Conservation (phyloP, 2,329 filamentous ascomycete genomes). For the Magnaporthales sp. region DNA sequence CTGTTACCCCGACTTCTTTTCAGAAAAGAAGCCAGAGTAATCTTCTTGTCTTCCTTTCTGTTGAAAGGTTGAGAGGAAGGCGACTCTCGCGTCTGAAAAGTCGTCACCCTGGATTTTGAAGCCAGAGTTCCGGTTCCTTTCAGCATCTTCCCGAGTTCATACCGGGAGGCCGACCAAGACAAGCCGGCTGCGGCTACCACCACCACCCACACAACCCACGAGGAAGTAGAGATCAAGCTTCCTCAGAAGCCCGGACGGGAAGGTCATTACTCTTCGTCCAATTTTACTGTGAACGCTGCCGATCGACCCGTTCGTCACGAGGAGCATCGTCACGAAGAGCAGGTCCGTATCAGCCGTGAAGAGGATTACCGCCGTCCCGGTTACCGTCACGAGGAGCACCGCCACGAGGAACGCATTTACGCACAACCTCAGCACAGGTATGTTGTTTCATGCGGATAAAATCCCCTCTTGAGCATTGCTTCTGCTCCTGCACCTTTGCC, state of each 20-base stretch:
- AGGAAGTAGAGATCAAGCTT: slow-evolving; percentile 82
- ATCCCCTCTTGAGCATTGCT: not conserved
- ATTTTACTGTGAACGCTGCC: slow-evolving; percentile 50
- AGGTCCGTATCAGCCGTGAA: slow-evolving; percentile 72
- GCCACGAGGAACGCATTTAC: slow-evolving; percentile 45
- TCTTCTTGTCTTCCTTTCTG: slow-evolving; percentile 59
- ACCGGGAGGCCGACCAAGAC: slow-evolving; percentile 23
- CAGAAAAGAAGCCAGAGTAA: slow-evolving; percentile 34
- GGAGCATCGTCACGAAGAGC: slow-evolving; percentile 67
- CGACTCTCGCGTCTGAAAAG: slow-evolving; percentile 46
- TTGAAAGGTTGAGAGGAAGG: slow-evolving; percentile 37
- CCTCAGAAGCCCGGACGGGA: slow-evolving; percentile 91
- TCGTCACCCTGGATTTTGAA: slow-evolving; percentile 99
- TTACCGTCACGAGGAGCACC: slow-evolving; percentile 35
- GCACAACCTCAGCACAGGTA: not conserved
- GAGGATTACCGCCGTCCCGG: slow-evolving; percentile 66
- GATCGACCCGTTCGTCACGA: slow-evolving; percentile 51
- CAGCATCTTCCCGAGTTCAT: slow-evolving; percentile 84
- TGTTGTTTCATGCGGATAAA: not conserved
- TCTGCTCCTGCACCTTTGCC: not conserved
- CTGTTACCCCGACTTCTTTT: slow-evolving; percentile 37
- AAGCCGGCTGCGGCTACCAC: slow-evolving; percentile 33
- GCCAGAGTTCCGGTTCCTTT: slow-evolving; percentile 98
- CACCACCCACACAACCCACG: slow-evolving; percentile 49
- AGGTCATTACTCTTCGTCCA: slow-evolving; percentile 79